Evolutionary conservation across 1,284 basidiomycete genomes (phyloP).

Genomic region (Mixia osmundae): DNA sequence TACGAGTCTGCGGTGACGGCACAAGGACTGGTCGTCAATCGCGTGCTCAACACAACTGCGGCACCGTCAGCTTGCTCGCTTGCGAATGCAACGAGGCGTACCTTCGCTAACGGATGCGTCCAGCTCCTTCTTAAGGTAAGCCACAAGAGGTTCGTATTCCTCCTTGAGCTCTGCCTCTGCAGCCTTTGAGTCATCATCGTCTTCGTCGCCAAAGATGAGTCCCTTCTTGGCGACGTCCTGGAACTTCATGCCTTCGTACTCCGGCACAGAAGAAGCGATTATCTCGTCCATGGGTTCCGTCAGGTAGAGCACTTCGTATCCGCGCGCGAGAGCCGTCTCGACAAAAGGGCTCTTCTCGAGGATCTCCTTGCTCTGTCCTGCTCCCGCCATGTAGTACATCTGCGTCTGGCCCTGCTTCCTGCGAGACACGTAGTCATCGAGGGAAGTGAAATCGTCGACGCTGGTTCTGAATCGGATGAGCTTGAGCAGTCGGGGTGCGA

Average conservation of each 20-base stretch:
- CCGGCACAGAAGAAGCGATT: constrained; percentile 15
- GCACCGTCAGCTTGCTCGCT: not conserved
- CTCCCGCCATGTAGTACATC: constrained; percentile 25
- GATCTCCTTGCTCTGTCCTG: constrained; percentile 13
- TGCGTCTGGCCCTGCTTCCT: constrained; percentile 62
- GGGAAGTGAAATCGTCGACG: constrained; percentile 4
- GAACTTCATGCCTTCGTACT: constrained; percentile 37
- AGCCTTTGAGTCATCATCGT: constrained; percentile 45
- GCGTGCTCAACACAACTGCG: constrained; percentile 65
- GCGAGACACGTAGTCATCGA: constrained; percentile 46
- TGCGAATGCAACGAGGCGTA: constrained; percentile 22
- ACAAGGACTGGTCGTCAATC: constrained; percentile 72
- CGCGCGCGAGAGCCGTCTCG: constrained; percentile 73
- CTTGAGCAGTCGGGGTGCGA: constrained; percentile 47
- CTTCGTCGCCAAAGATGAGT: constrained; percentile 71
- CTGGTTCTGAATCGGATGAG: constrained; percentile 47
- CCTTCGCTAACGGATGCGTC: constrained; percentile 52
- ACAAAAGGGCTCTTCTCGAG: constrained; percentile 69
- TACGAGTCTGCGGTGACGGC: constrained; percentile 64
- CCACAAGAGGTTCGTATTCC: constrained; percentile 47
- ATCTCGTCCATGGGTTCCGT: constrained; percentile 76
- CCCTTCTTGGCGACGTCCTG: constrained; percentile 87
- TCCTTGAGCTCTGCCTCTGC: constrained; percentile 37
- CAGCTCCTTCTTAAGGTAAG: constrained; percentile 51
- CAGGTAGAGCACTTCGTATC: constrained; percentile 73